A percentile compares a stretch with the other conserved stretches of the same genome.
phyloP scores from a whole-genome alignment of 192 early-diverging fungal species.

The Cetraspora pellucida region DNA sequence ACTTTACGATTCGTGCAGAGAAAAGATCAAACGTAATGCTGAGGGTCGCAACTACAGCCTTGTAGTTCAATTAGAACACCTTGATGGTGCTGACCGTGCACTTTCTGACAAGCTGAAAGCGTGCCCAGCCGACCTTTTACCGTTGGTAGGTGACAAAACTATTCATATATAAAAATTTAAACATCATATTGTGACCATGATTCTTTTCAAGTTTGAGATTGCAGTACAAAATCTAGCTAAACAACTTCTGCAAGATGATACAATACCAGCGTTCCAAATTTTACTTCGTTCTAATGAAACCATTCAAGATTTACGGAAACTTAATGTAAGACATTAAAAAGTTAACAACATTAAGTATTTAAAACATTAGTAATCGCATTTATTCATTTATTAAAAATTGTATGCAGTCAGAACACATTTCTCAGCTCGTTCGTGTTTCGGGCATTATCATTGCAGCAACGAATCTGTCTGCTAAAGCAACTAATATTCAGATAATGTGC shows the following conservation, averaged over 20 bases:
- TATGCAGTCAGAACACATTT: conserved; percentile 75
- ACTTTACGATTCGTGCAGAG: conserved; percentile 12
- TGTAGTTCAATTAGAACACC: conserved; percentile 3
- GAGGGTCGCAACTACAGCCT: conserved; percentile 5
- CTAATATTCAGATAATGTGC: conserved; percentile 87
- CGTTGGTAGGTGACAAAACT: not conserved
- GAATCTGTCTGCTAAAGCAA: conserved; percentile 86
- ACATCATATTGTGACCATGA: not conserved
- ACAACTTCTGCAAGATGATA: not conserved
- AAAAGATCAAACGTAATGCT: conserved; percentile 31
- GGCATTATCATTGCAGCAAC: conserved; percentile 96
- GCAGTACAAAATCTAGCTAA: not conserved
- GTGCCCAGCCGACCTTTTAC: not conserved
- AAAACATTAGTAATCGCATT: not conserved
- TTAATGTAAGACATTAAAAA: conserved; percentile 66
- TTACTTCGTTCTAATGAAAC: conserved; percentile 60
- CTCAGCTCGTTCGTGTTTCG: conserved; percentile 90
- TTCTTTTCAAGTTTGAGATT: not conserved
- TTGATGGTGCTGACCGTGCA: not conserved
- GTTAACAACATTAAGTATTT: not conserved
- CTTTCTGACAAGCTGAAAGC: conserved; percentile 9
- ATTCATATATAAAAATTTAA: not conserved
- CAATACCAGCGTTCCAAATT: conserved; percentile 13
- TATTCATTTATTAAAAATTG: not conserved
- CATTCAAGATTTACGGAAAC: conserved; percentile 82